phyloP scores from a whole-genome alignment of 306 rosid genomes.

The Pterocarpus santalinus region DNA sequence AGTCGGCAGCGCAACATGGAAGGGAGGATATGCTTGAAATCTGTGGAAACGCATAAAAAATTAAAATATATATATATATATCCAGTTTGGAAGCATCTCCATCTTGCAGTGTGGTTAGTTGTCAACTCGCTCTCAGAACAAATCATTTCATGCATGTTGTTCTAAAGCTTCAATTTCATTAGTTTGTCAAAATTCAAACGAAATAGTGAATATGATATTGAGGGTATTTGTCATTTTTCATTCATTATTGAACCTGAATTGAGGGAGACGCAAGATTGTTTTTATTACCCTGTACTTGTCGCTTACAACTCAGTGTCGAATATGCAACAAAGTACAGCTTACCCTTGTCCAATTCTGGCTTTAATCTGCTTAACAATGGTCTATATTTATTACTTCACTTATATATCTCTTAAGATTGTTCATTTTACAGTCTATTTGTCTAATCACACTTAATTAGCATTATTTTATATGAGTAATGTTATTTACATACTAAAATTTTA shows the following conservation, averaged over 20 bases:
- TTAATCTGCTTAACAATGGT: background rate
- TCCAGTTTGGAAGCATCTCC: constrained; percentile 53
- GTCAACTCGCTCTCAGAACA: constrained; percentile 41
- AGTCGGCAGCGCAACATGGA: constrained; percentile 53
- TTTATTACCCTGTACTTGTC: constrained; percentile 45
- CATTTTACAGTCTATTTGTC: too few relatives aligned
- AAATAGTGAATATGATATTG: constrained; percentile 10
- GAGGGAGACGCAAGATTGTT: constrained; percentile 28
- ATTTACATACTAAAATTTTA: too few relatives aligned
- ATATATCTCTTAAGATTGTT: too few relatives aligned
- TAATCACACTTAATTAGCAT: background rate
- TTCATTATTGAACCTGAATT: background rate
- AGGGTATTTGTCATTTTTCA: constrained; percentile 36
- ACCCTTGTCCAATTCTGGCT: background rate
- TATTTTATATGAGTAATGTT: too few relatives aligned
- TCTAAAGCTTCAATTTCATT: background rate
- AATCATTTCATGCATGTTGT: constrained; percentile 21
- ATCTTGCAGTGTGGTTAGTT: constrained; percentile 34
- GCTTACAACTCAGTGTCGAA: constrained; percentile 21
- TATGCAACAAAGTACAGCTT: background rate
- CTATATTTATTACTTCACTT: too few relatives aligned
- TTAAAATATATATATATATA: background rate
- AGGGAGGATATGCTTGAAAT: constrained; percentile 38
- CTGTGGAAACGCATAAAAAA: too few relatives aligned
- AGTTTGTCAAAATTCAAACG: constrained; percentile 14